These are phyloP conservation scores for Polytrichum commune DNA, from an alignment of 225 moss, liverwort and hornwort genomes.

Conservation along the genomic window DNA sequence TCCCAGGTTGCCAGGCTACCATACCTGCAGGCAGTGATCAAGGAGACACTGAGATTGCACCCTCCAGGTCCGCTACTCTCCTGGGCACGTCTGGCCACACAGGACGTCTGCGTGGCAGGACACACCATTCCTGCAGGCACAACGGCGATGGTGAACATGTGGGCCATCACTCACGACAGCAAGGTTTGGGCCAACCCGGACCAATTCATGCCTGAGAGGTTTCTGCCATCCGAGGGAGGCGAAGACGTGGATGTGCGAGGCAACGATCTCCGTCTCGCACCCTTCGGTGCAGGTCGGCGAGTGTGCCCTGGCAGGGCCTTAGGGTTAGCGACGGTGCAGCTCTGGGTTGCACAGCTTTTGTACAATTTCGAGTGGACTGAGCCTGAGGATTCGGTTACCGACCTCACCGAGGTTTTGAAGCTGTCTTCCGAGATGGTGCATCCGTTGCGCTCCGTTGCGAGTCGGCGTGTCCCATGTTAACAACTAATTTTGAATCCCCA, in stretches of 20 bases:
- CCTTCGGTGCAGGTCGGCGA: conserved; percentile 60
- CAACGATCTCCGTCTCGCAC: conserved; percentile 57
- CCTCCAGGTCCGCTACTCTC: conserved; percentile 54
- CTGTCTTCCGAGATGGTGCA: conserved; percentile 71
- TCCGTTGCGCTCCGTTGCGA: conserved; percentile 31
- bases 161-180: conserved; percentile 46
- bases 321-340: conserved; percentile 43
- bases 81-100: conserved; percentile 48
- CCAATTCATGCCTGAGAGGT: conserved; percentile 44
- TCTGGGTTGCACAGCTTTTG: conserved; percentile 56
- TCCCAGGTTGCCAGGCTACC: conserved; percentile 13
- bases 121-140: conserved; percentile 41
- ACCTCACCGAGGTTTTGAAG: conserved; percentile 46
- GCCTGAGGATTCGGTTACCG: conserved; percentile 19
- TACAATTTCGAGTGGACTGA: conserved; percentile 59
- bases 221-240: conserved; percentile 37
- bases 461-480: conserved; percentile 11
- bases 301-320: conserved; percentile 62
- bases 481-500: no score
- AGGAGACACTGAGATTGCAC: conserved; percentile 46
- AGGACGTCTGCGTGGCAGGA: conserved; percentile 32
- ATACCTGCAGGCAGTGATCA: conserved; percentile 37
- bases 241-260: conserved; percentile 53
- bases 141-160: conserved; percentile 62
- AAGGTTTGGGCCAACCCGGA: conserved; percentile 35